These are phyloP conservation scores for Podila clonocystis DNA, from an alignment of 192 early-diverging fungal genomes.

Conservation along the genomic window DNA sequence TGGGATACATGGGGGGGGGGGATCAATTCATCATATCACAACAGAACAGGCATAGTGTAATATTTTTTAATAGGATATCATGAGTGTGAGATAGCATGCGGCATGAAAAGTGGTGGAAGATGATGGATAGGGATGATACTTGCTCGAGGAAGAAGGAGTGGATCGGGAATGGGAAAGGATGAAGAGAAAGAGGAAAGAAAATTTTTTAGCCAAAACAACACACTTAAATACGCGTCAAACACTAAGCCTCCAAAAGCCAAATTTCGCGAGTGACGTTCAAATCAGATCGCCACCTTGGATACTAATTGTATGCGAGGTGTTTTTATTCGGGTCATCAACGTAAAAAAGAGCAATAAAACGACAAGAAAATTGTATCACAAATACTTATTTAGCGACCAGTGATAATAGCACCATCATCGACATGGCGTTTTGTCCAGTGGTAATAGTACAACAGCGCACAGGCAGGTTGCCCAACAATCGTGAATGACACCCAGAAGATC, in stretches of 20 bases:
- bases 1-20: background rate
- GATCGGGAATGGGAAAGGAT: background rate
- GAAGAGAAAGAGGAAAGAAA: background rate
- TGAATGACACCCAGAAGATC: constrained; percentile 85
- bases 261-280: too few relatives aligned
- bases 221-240: too few relatives aligned
- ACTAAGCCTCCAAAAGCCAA: too few relatives aligned
- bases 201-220: background rate
- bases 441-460: constrained; percentile 80
- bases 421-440: constrained; percentile 50
- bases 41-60: background rate
- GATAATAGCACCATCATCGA: background rate
- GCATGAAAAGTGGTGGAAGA: too few relatives aligned
- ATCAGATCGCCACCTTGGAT: too few relatives aligned
- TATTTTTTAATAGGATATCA: background rate
- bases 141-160: background rate
- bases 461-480: constrained; percentile 82
- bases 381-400: too few relatives aligned
- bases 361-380: too few relatives aligned
- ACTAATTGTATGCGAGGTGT: too few relatives aligned
- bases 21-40: background rate
- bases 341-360: too few relatives aligned
- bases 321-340: too few relatives aligned
- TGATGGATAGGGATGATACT: background rate
- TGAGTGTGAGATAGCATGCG: background rate